Conservation (phyloP, 352 stramenopile species). For the Globisporangium echinulatum region DNA sequence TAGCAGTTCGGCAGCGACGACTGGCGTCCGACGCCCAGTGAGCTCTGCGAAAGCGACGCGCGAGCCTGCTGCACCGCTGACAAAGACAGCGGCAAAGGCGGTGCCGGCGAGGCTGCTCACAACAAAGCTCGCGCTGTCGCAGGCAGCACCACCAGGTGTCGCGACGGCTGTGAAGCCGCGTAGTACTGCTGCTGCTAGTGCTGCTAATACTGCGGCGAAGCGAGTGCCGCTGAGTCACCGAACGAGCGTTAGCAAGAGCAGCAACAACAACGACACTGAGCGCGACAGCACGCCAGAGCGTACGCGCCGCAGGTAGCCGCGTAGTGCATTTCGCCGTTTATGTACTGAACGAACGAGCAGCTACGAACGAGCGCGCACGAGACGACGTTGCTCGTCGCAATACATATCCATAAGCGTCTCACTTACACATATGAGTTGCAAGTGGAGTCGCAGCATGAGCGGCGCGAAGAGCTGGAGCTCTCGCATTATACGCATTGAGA, state of each 20-base stretch:
- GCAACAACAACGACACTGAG: constrained; percentile 25
- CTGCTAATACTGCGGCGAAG: neutral
- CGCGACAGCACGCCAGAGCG: constrained; percentile 16
- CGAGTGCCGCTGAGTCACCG: constrained; percentile 6
- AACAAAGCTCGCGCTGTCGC: neutral
- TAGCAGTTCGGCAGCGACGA: neutral
- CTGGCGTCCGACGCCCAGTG: neutral
- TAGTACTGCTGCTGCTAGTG: neutral
- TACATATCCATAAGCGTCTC: too few relatives aligned
- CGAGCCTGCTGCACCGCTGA: neutral
- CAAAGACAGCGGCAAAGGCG: neutral
- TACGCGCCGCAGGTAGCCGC: constrained; percentile 6
- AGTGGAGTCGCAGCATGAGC: too few relatives aligned
- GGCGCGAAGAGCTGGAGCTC: too few relatives aligned
- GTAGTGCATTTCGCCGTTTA: neutral
- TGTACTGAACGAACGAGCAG: too few relatives aligned
- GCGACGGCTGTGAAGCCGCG: too few relatives aligned
- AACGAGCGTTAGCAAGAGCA: constrained; percentile 6
- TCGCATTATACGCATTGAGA: too few relatives aligned
- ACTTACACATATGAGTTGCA: too few relatives aligned
- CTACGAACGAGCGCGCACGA: too few relatives aligned
- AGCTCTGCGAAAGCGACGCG: constrained; percentile 2
- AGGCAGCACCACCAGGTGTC: neutral
- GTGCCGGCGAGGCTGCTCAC: neutral
- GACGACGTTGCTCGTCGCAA: too few relatives aligned